These are phyloP conservation scores for Trichothecium sympodiale DNA, from an alignment of 2,329 filamentous ascomycete genomes.

Conservation along the genomic window DNA sequence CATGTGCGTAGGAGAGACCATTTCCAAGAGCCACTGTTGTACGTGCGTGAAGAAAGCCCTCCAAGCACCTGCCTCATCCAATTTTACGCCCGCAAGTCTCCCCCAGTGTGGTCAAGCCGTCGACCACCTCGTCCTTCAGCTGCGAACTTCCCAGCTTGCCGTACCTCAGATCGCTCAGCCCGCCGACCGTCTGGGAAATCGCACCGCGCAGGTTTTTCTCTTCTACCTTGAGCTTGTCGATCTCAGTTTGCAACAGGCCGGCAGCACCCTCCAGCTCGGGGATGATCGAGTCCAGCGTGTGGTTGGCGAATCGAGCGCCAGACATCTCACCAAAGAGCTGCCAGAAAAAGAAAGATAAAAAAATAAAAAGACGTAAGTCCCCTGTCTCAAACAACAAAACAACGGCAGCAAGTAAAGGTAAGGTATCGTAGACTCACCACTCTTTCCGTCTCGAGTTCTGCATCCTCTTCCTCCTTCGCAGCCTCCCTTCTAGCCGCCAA, in stretches of 20 bases:
- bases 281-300: slow-evolving; percentile 54
- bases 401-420: too few species aligned
- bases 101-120: slow-evolving; percentile 46
- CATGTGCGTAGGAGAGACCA: too few species aligned
- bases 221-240: slow-evolving; percentile 54
- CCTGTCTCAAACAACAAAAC: too few species aligned
- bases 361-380: not conserved
- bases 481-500: slow-evolving; percentile 39
- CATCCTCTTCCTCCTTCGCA: slow-evolving; percentile 47
- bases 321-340: slow-evolving; percentile 47
- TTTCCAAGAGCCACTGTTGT: too few species aligned
- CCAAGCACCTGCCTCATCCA: slow-evolving; percentile 5
- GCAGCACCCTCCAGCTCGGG: slow-evolving; percentile 59
- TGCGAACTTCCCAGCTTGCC: slow-evolving; percentile 58
- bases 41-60: too few species aligned
- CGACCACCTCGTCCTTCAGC: slow-evolving; percentile 54
- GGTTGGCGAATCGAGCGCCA: slow-evolving; percentile 35
- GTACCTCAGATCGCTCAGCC: slow-evolving; percentile 73
- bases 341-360: not conserved
- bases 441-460: slow-evolving; percentile 52
- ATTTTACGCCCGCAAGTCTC: slow-evolving; percentile 45
- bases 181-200: slow-evolving; percentile 56
- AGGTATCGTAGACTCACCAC: slow-evolving; percentile 38
- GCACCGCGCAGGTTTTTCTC: slow-evolving; percentile 47
- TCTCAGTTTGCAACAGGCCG: slow-evolving; percentile 54